phyloP scores from a whole-genome alignment of 129 eudicot genomes.

The Helianthus tuberosus region DNA sequence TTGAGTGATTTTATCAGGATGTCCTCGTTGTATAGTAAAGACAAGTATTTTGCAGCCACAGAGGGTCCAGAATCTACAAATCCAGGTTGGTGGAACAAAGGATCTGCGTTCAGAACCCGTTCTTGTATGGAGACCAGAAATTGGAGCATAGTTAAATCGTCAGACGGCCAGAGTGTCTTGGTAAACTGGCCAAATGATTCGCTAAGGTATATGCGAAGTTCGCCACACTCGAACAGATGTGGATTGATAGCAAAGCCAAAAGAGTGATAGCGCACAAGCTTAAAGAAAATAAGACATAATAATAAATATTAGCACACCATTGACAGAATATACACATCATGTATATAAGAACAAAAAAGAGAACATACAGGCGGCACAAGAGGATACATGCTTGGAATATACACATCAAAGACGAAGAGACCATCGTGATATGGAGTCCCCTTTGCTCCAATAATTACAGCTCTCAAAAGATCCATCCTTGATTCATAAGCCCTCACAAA shows the following conservation, averaged over 20 bases:
- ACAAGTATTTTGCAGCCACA: not conserved
- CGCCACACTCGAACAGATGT: not conserved
- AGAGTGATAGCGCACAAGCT: not conserved
- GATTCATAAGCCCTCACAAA: too few relatives aligned
- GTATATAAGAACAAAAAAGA: too few relatives aligned
- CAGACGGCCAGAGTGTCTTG: not conserved
- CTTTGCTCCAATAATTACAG: too few relatives aligned
- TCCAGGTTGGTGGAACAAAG: not conserved
- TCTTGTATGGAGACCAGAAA: constrained; percentile 5
- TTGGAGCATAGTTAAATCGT: not conserved
- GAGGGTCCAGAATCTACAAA: not conserved
- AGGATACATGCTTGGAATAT: too few relatives aligned
- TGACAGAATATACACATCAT: not conserved
- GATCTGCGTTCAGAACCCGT: not conserved
- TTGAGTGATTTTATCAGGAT: not conserved
- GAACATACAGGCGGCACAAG: too few relatives aligned
- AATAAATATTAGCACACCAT: not conserved
- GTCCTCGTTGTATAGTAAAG: not conserved
- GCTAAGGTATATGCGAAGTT: not conserved
- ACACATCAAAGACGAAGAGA: too few relatives aligned
- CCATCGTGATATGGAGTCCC: too few relatives aligned
- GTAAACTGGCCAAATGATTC: too few relatives aligned
- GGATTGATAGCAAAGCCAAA: not conserved
- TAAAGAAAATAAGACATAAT: not conserved
- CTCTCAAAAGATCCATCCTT: too few relatives aligned